Evolutionary conservation across 352 stramenopile species (phyloP), one percentile per base, ranked within the genome.

Genomic region (Globisporangium cystogenes): DNA sequence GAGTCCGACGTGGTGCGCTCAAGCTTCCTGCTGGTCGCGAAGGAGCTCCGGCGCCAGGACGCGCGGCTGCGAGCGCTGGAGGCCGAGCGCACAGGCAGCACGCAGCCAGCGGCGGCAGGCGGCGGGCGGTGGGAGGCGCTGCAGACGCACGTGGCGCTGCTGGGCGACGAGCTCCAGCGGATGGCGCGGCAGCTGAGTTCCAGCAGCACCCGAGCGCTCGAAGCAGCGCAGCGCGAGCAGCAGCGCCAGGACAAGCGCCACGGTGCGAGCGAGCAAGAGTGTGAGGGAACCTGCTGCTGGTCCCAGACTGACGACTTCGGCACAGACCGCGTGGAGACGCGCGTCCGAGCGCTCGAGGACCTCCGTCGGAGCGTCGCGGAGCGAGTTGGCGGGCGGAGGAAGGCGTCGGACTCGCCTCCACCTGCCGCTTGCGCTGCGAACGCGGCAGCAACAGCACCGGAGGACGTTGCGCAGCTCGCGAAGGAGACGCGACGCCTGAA

Each of bases 1-100:
- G 73, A 84, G 8, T 53, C 65, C 1, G 64, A 70, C 14, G 77
- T 84, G 18, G 60, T 88, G 27, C 73, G 77, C 33, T 76, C 65
- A 54, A 76, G 74, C 23, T 76, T 88, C 26, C 51, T 83, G 39
- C 44, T 86, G 16, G 42, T 88, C 31, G 65, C 72, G 10, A 65
- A 77, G 41, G 70, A 78, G 39, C 23, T 85, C 31, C 63, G 55
- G n/a, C 62, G 59, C 23, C 55, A 70, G 0, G 54, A 65, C 27
- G 49, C 43, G 36, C 57, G 60, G 5, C 21, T 73, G 16, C 53
- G 27, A 14, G 20, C n/a, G 8, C 26, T 59, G 3, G 53, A 49
- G 18, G 20, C 26, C 1, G 39, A 27, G 14, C n/a, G n/a, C n/a
- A n/a, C n/a, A n/a, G n/a, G n/a, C n/a, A n/a, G n/a, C n/a, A n/a